These are phyloP conservation scores for Pestalotiopsis sp. DNA, from an alignment of 2,329 filamentous ascomycete genomes.

Conservation along the genomic window DNA sequence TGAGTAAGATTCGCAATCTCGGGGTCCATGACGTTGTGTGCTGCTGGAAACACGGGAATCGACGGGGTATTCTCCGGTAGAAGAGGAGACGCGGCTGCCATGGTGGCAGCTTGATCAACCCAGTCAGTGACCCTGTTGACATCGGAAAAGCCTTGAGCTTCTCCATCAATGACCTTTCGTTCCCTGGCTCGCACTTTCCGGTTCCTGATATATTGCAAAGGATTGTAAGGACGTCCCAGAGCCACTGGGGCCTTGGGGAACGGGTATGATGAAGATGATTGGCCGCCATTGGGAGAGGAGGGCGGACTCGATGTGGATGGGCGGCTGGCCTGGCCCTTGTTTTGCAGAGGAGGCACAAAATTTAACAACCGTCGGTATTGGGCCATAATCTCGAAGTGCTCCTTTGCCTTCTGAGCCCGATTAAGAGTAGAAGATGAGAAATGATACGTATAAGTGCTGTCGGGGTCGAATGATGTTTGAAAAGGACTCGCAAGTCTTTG, in stretches of 20 bases:
- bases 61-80: conserved; percentile 33
- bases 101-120: conserved; percentile 69
- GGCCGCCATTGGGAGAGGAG: conserved; percentile 36
- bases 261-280: conserved; percentile 28
- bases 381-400: conserved; percentile 81
- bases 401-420: conserved; percentile 81
- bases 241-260: conserved; percentile 33
- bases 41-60: conserved; percentile 49
- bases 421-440: conserved; percentile 81
- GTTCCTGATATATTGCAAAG: conserved; percentile 90
- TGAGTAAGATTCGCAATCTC: conserved; percentile 39
- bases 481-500: conserved; percentile 46
- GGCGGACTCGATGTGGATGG: conserved; percentile 44
- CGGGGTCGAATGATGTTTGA: conserved; percentile 51
- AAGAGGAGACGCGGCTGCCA: conserved; percentile 40
- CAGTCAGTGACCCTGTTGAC: conserved; percentile 71
- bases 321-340: conserved; percentile 34
- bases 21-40: conserved; percentile 47
- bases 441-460: conserved; percentile 59
- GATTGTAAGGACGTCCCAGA: conserved; percentile 80
- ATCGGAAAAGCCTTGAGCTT: conserved; percentile 77
- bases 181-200: conserved; percentile 82
- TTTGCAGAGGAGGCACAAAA: conserved; percentile 73
- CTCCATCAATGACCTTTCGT: conserved; percentile 72
- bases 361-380: conserved; percentile 84